Evolutionary conservation across 441 rosid genomes (phyloP).

Genomic region (Eruca vesicaria): DNA sequence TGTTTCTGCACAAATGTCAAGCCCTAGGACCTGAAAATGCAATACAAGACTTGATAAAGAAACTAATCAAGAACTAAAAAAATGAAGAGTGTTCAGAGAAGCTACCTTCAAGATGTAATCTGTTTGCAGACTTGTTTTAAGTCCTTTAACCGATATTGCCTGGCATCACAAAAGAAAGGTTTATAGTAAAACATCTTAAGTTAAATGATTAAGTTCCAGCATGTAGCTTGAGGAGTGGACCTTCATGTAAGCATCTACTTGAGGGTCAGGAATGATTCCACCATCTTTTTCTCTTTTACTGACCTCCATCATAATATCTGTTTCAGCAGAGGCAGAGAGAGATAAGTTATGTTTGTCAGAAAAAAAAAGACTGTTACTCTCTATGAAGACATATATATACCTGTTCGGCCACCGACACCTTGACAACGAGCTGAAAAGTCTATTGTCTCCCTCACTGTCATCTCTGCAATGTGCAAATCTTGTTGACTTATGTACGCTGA

Average conservation of each 20-base stretch:
- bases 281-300: conserved; percentile 45
- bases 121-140: conserved; percentile 45
- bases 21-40: conserved; percentile 50
- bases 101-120: conserved; percentile 51
- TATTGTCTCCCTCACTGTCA: conserved; percentile 60
- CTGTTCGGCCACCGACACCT: conserved; percentile 49
- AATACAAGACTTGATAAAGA: too few species aligned
- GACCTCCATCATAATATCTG: conserved; percentile 51
- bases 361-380: background rate
- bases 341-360: background rate
- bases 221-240: conserved; percentile 18
- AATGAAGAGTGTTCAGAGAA: background rate
- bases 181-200: background rate
- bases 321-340: background rate
- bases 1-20: conserved; percentile 54
- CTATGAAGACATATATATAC: conserved; percentile 9
- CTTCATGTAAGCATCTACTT: conserved; percentile 55
- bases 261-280: conserved; percentile 51
- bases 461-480: conserved; percentile 53
- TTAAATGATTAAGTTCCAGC: background rate
- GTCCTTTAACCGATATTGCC: conserved; percentile 48
- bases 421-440: conserved; percentile 55
- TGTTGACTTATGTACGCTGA: conserved; percentile 55
- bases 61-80: background rate
- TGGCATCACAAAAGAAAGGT: background rate